Percentiles rank a stretch among this genome's conserved stretches.
phyloP scores from a whole-genome alignment of 108 stramenopile genomes.

The Aurantiochytrium sp. region DNA sequence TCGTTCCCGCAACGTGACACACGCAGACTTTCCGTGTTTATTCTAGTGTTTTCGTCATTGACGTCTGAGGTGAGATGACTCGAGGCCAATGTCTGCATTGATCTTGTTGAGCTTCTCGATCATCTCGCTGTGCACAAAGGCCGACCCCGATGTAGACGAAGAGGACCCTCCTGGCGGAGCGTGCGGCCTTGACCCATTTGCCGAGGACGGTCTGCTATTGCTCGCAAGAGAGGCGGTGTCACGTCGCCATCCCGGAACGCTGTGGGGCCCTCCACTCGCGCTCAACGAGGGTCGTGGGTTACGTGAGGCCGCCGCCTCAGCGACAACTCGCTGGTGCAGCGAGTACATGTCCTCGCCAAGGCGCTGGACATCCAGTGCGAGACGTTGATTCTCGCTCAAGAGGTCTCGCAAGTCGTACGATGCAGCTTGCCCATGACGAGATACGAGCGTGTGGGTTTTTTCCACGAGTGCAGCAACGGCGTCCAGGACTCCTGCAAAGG shows the following conservation, averaged over 20 bases:
- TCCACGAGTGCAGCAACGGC: background rate
- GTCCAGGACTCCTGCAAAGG: background rate
- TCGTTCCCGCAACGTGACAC: too few species aligned
- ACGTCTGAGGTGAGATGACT: too few species aligned
- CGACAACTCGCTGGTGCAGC: background rate
- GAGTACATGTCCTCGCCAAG: background rate
- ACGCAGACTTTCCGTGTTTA: too few species aligned
- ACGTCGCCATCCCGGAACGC: background rate
- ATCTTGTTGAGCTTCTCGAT: background rate
- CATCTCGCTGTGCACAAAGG: background rate
- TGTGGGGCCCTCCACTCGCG: too few species aligned
- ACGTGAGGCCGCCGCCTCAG: background rate
- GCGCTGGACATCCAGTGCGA: background rate
- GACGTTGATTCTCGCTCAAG: background rate
- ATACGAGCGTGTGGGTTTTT: background rate
- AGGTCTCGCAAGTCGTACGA: background rate
- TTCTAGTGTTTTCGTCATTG: too few species aligned
- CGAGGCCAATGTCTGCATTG: background rate
- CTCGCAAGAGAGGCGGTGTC: background rate
- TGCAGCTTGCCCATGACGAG: background rate
- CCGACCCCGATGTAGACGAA: too few species aligned
- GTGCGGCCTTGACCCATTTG: too few species aligned
- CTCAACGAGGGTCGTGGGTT: too few species aligned
- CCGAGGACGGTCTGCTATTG: background rate
- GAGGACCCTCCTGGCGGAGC: too few species aligned